These are phyloP conservation scores for Cladophialophora chaetospira DNA, from an alignment of 2,329 filamentous ascomycete species.

Conservation along the genomic window DNA sequence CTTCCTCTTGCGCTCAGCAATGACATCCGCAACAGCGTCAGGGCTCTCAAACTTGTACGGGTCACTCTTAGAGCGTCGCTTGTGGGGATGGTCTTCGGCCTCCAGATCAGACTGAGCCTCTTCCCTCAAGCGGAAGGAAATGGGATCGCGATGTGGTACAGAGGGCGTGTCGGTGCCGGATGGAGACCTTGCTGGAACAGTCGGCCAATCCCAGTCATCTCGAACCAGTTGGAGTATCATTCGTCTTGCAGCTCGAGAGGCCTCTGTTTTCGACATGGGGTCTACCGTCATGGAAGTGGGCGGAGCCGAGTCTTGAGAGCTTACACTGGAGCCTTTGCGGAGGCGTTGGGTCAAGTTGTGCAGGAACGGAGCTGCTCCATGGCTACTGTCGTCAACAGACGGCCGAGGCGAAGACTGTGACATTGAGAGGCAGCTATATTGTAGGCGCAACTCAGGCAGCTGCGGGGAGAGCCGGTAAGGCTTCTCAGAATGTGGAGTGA, in stretches of 20 bases:
- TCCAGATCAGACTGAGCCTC: conserved; percentile 31
- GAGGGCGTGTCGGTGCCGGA: background rate
- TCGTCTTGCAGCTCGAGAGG: conserved; percentile 24
- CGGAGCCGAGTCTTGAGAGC: conserved; percentile 16
- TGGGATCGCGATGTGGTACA: conserved; percentile 23
- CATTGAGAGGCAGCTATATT: conserved; percentile 5
- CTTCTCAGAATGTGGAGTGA: background rate
- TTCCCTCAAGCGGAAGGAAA: conserved; percentile 28
- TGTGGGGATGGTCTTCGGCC: conserved; percentile 7
- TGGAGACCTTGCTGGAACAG: conserved; percentile 5
- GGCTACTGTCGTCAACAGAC: conserved; percentile 18
- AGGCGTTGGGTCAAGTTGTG: conserved; percentile 31
- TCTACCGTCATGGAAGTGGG: conserved; percentile 6
- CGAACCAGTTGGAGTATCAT: conserved; percentile 26
- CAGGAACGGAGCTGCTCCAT: conserved; percentile 21
- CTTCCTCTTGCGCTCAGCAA: conserved; percentile 56
- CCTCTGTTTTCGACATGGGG: conserved; percentile 25
- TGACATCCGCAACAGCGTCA: conserved; percentile 43
- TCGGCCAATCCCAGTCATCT: conserved; percentile 34
- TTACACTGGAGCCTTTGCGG: conserved; percentile 30
- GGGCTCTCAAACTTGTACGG: conserved; percentile 45
- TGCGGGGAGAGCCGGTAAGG: conserved; percentile 3
- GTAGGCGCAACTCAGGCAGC: background rate
- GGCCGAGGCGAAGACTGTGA: conserved; percentile 13
- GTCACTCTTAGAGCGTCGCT: conserved; percentile 27